phyloP scores from a whole-genome alignment of 2,329 filamentous ascomycete genomes.

The Tolypocladium ovalisporum region DNA sequence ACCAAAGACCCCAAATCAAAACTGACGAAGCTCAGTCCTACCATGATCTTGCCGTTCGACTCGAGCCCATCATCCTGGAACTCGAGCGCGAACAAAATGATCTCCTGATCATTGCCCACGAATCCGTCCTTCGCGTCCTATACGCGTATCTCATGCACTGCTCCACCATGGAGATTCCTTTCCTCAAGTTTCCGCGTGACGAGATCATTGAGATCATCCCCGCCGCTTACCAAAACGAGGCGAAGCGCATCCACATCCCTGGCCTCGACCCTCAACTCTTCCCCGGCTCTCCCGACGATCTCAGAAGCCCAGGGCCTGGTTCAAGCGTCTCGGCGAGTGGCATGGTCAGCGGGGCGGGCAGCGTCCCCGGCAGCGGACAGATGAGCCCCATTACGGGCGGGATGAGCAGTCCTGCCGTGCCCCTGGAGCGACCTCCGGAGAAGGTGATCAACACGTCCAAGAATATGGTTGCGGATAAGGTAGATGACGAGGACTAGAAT shows the following conservation, averaged over 20 bases:
- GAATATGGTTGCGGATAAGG: constrained; percentile 40
- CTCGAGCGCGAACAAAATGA: constrained; percentile 95
- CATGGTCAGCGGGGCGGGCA: constrained; percentile 15
- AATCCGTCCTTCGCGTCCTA: constrained; percentile 90
- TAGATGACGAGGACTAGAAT: constrained; percentile 37
- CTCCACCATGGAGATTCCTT: constrained; percentile 87
- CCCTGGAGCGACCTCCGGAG: constrained; percentile 31
- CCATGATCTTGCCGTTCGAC: constrained; percentile 92
- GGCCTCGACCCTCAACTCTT: constrained; percentile 55
- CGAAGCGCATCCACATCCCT: constrained; percentile 80
- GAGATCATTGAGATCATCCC: constrained; percentile 99
- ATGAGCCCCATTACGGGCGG: constrained; percentile 37
- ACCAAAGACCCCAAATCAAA: background rate
- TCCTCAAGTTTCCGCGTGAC: constrained; percentile 84
- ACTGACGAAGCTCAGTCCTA: constrained; percentile 58
- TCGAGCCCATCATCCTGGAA: constrained; percentile 96
- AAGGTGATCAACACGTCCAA: constrained; percentile 38
- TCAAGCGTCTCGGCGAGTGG: constrained; percentile 12
- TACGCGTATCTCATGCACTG: constrained; percentile 99
- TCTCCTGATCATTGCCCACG: constrained; percentile 95
- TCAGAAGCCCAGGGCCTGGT: constrained; percentile 61
- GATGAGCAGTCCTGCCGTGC: constrained; percentile 34
- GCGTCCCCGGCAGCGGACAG: constrained; percentile 16
- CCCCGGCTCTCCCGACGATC: constrained; percentile 69
- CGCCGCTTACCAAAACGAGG: constrained; percentile 92